Evolutionary conservation across 2,329 filamentous ascomycete genomes (phyloP), one percentile per base, ranked within the genome.

Genomic region (Hypoxylon sp.): DNA sequence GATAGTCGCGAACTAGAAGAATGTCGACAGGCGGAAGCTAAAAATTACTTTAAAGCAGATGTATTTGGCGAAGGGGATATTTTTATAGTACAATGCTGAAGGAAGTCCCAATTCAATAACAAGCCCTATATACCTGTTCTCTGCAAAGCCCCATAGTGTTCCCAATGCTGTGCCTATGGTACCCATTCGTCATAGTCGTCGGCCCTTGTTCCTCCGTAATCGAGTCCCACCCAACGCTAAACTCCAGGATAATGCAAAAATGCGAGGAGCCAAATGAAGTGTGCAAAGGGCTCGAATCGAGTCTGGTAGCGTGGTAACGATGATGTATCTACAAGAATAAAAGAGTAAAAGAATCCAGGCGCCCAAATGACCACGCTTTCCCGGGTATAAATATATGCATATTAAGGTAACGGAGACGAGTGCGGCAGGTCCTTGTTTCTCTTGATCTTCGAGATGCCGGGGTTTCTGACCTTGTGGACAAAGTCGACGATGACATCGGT

Each of bases 401-500:
- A 40, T 77, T 58, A 79, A 46, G 78, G 78, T 40, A 79, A 75
- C 10, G 78, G 77, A 48, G 77, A 76, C 17, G 77, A 77, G 61
- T 79, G 78, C 17, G 78, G 78, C 63, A 61, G 44, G 17, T 75
- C 70, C 61, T 78, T 79, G 46, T 75, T 77, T 66, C 75, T 78
- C 31, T 69, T 73, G 20, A 74, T 74, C 77, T 77, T 82, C 81
- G 73, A 70, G 1, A 81, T 72, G 20, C 88, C 86, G 68, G 89
- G 84, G 71, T 85, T 86, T 76, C 86, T 85, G 31, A 92, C 86
- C 77, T 90, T 92, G 84, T 93, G 92, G 68, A 94, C 84, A 77
- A 94, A 89, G 71, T 92, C 91, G 63, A 95, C 91, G 64, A 96
- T 91, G 72, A 94, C 90, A 74, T 96, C 93, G 77, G 91, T 94